phyloP scores from a whole-genome alignment of 345 rosid genomes.

The Angophora floribunda region DNA sequence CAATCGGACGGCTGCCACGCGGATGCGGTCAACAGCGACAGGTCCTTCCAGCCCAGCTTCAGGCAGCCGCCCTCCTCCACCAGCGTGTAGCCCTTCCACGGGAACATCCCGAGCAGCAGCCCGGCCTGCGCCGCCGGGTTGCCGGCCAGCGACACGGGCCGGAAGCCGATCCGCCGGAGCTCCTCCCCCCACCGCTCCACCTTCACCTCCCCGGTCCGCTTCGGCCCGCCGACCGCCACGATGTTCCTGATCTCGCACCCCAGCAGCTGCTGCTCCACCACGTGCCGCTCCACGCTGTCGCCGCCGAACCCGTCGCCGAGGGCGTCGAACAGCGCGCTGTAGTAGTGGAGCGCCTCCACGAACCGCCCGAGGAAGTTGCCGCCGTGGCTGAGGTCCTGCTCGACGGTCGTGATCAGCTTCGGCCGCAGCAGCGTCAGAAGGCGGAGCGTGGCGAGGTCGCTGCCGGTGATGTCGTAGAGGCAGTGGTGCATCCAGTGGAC shows the following conservation, averaged over 20 bases:
- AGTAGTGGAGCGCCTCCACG: conserved; percentile 91
- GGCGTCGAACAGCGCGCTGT: conserved; percentile 94
- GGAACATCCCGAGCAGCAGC: conserved; percentile 78
- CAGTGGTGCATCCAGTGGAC: conserved; percentile 99
- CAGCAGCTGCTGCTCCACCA: conserved; percentile 87
- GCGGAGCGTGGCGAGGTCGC: conserved; percentile 50
- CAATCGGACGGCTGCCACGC: conserved; percentile 81
- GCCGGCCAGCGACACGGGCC: conserved; percentile 68
- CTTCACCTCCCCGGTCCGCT: conserved; percentile 65
- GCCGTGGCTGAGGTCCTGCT: conserved; percentile 73
- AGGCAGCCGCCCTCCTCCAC: conserved; percentile 73
- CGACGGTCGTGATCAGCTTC: conserved; percentile 69
- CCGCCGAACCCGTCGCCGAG: conserved; percentile 63
- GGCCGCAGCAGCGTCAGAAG: conserved; percentile 51
- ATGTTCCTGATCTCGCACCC: conserved; percentile 83
- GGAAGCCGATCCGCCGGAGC: conserved; percentile 56
- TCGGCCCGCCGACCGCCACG: conserved; percentile 71
- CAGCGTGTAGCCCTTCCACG: conserved; percentile 89
- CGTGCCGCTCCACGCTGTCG: conserved; percentile 69
- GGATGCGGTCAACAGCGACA: conserved; percentile 82
- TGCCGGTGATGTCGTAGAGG: conserved; percentile 75
- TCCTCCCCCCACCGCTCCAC: conserved; percentile 81
- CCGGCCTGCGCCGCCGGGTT: conserved; percentile 90
- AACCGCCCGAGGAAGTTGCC: conserved; percentile 76
- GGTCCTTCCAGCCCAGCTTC: conserved; percentile 94